Conservation (phyloP, 345 rosid genomes). For the Trapa bicornis region DNA sequence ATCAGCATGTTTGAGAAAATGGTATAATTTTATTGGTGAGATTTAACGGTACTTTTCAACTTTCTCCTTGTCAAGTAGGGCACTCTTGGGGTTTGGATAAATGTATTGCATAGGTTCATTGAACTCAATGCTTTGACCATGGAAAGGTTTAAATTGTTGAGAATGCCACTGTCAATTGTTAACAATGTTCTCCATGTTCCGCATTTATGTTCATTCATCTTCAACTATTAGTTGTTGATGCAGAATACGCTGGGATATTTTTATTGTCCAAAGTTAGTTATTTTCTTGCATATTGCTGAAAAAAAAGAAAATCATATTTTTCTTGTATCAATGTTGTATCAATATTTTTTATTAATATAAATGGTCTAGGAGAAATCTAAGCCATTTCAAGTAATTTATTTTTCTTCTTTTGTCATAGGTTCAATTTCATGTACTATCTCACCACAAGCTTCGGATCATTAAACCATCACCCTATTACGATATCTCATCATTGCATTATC, state of each 20-base stretch:
- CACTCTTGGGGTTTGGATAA: neutral
- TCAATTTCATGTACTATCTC: conserved; percentile 65
- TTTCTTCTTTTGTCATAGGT: conserved; percentile 29
- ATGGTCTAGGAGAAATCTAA: neutral
- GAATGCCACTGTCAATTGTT: neutral
- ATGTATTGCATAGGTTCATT: neutral
- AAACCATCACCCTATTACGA: conserved; percentile 21
- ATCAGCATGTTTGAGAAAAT: conserved; percentile 69
- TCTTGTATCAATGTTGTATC: neutral
- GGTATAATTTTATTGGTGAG: conserved; percentile 34
- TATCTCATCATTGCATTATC: conserved; percentile 50
- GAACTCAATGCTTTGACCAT: neutral
- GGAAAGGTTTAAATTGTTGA: neutral
- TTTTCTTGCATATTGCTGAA: neutral
- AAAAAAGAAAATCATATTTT: too few species aligned
- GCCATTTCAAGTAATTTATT: neutral
- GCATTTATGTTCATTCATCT: neutral
- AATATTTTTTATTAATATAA: neutral
- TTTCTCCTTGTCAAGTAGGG: neutral
- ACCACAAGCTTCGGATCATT: conserved; percentile 44
- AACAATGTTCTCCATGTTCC: neutral
- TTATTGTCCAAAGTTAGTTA: neutral
- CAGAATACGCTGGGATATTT: neutral
- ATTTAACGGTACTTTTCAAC: neutral
- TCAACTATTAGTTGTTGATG: neutral